These are phyloP conservation scores for Prunus davidiana DNA, from an alignment of 306 rosid species.

Conservation along the genomic window DNA sequence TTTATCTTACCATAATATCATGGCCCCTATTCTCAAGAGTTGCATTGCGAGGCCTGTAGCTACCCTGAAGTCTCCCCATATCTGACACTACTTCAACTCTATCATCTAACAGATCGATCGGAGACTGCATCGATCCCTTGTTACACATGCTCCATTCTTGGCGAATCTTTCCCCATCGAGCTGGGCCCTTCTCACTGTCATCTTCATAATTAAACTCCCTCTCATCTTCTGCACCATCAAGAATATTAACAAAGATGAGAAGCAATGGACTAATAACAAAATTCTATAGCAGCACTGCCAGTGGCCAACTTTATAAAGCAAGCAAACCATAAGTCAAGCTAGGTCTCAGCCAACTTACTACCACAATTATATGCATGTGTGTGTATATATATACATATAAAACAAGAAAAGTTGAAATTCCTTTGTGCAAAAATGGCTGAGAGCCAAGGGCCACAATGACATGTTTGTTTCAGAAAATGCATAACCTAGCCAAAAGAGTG, in stretches of 20 bases:
- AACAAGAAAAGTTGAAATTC: too few relatives aligned
- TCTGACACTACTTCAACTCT: conserved; percentile 42
- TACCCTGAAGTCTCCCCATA: conserved; percentile 29
- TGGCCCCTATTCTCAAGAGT: conserved; percentile 67
- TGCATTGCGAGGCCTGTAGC: conserved; percentile 54
- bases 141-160: conserved; percentile 56
- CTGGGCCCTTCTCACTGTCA: conserved; percentile 48
- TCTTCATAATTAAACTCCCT: conserved; percentile 47
- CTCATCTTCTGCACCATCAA: conserved; percentile 49
- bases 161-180: conserved; percentile 56
- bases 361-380: too few relatives aligned
- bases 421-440: too few relatives aligned
- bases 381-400: too few relatives aligned
- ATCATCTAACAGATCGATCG: conserved; percentile 46
- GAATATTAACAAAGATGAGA: not conserved
- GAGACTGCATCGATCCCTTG: conserved; percentile 71
- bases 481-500: too few relatives aligned
- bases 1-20: conserved; percentile 53
- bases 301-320: too few relatives aligned
- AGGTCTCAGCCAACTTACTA: too few relatives aligned
- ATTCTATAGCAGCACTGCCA: not conserved
- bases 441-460: too few relatives aligned
- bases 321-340: too few relatives aligned
- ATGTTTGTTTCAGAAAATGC: too few relatives aligned
- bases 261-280: not conserved